Base-by-base conservation (phyloP, 306 rosid species). In the Quercus gilva region DNA sequence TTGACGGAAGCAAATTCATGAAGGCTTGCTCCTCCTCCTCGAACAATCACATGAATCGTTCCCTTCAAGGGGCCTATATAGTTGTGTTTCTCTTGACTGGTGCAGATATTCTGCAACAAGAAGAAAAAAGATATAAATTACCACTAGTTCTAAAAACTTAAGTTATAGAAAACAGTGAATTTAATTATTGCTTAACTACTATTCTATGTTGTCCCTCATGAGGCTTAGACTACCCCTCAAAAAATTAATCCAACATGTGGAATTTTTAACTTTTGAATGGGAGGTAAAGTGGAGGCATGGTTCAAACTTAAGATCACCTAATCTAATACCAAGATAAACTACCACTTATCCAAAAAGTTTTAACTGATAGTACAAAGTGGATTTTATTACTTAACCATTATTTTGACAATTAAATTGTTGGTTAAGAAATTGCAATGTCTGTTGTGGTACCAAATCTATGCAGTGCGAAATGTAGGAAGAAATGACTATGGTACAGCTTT, bases 1-100 rank as follows among this genome's bases (percentile, higher is more conserved):
- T 89, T 74, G 69, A 91, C 73, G 21, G 92, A 70, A 12, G 93
- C 82, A 87, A 95, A 95, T 15, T 80, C 58, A n/a, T 91, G 82
- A 64, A 95, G 92, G 58, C 97, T 73, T 52, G 99, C 95, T 71
- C 98, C 99, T 78, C 92, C 99, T 56, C 98, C 97, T 1, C 99
- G 94, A 14, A 89, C 97, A 71, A 92, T 97, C 25, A 86, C 90
- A 73, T 95, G 99, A 77, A 95, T 95, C 61, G 97, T 95, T 53
- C 99, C 99, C 65, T 95, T 87, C 88, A 92, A 79, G 69, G 78
- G 37, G 68, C 99, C 97, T 69, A 82, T 84, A 67, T 92, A 95
- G 68, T 61, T 5, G 81, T 87, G 70, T 84, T 91, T 92, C 94
- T 92, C 95, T 71, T 89, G 23, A 15, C 73, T 88, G 74, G 96